Evolutionary conservation across 208 protist genomes (phyloP), one percentile per base, ranked within the genome.

Genomic region (Crithidia bombi): DNA sequence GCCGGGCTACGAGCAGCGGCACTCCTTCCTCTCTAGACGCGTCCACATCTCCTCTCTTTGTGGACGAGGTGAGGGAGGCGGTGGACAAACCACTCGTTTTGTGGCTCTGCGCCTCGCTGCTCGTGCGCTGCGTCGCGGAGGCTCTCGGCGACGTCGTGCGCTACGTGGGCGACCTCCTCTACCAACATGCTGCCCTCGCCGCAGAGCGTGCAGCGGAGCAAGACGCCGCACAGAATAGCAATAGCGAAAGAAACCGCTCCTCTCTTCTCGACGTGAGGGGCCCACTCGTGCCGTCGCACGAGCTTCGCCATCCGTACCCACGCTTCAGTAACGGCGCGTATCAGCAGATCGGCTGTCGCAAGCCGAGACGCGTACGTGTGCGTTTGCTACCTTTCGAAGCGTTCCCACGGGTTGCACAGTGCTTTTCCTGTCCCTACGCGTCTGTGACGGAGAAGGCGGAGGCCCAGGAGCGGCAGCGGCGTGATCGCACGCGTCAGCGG

Each of bases 341-440:
- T 66, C 82, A 83, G 61, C 69, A 77, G 33, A 80, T 91, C 35
- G 79, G 86, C 43, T 61, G 80, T 30, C 75, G 69, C 38, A 74
- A 72, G 21, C 77, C 83, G 30, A 81, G 69, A 51, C 58, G 64
- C 23, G 66, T 95, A 63, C 87, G 91, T 0, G 73, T 96, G 25
- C 85, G 91, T 17, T 63, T 96, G 17, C 75, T 96, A 52, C 91
- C 91, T 15, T 87, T 90, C 61, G 86, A 91, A 41, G 83, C 86
- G 9, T 96, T 96, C 61, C 87, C 86, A 5, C 65, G 69, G 32
- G 81, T 92, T 28, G 77, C 78, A 15, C 84, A 74, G 41, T 81
- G 79, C 51, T 81, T 85, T 11, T 83, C 82, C 7, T 73, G 69
- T 15, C 87, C 85, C 12, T 86, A 86, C 65, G 73, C 74, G 38